These are phyloP conservation scores for Jamesozyma jinghongensis DNA, from an alignment of 805 yeast genomes.

Conservation along the genomic window DNA sequence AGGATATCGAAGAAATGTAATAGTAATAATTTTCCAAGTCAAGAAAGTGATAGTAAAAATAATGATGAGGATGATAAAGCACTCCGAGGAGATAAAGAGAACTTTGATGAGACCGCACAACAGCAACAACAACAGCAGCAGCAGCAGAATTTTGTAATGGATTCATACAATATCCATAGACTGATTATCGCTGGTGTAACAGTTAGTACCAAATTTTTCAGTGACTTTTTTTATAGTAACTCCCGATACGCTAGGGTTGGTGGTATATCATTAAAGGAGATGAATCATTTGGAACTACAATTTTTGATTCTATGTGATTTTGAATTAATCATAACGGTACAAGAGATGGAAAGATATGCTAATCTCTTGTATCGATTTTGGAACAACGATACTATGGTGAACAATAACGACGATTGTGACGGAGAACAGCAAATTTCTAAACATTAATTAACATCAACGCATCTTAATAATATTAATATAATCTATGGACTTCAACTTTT, in stretches of 20 bases:
- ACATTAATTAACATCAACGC: not conserved
- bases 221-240: constrained; percentile 90
- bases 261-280: constrained; percentile 85
- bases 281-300: constrained; percentile 86
- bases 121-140: constrained; percentile 1
- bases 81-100: constrained; percentile 5
- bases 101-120: constrained; percentile 2
- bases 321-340: constrained; percentile 75
- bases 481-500: too few relatives aligned
- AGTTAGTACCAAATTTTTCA: constrained; percentile 88
- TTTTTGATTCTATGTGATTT: constrained; percentile 79
- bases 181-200: constrained; percentile 91
- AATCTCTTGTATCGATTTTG: constrained; percentile 66
- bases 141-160: constrained; percentile 82
- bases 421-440: not conserved
- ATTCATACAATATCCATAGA: constrained; percentile 90
- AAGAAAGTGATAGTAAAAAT: constrained; percentile 3
- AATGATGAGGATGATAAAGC: constrained; percentile 4
- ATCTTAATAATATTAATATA: not conserved
- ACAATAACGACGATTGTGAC: not conserved
- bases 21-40: constrained; percentile 2
- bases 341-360: constrained; percentile 85
- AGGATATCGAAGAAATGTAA: constrained; percentile 67
- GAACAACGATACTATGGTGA: constrained; percentile 3
- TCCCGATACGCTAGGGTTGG: constrained; percentile 93